Conservation (phyloP, 306 rosid genomes). For the Gillenia trifoliata region DNA sequence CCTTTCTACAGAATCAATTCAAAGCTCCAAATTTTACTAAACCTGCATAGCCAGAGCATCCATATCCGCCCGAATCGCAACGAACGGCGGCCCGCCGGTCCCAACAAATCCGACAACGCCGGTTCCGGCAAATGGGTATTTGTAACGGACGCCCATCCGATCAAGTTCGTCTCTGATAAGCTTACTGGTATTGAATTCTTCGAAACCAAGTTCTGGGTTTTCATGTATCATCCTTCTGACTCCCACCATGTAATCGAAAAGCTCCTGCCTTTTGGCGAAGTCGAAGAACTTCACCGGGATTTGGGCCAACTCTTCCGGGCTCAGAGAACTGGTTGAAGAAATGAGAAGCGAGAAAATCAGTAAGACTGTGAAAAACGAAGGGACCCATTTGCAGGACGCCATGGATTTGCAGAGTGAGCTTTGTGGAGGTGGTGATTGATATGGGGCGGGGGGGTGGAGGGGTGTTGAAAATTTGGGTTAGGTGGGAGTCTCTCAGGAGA, state of each 20-base stretch:
- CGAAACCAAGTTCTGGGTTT: conserved; percentile 71
- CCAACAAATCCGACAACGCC: conserved; percentile 78
- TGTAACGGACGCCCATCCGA: conserved; percentile 46
- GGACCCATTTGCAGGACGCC: conserved; percentile 13
- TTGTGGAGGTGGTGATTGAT: background rate
- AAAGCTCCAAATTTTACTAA: background rate
- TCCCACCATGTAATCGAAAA: conserved; percentile 61
- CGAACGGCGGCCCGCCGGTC: conserved; percentile 62
- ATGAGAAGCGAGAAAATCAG: conserved; percentile 10
- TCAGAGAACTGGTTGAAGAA: conserved; percentile 28
- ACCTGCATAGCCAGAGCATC: conserved; percentile 88
- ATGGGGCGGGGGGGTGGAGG: background rate
- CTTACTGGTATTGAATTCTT: conserved; percentile 80
- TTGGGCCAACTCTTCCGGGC: conserved; percentile 24
- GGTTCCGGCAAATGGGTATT: conserved; percentile 63
- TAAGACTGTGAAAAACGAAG: conserved; percentile 10
- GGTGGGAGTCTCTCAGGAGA: background rate
- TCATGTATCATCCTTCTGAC: conserved; percentile 75
- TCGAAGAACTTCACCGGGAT: conserved; percentile 40
- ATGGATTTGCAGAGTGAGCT: background rate
- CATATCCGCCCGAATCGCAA: conserved; percentile 90
- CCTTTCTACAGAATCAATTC: background rate
- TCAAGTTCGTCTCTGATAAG: conserved; percentile 64
- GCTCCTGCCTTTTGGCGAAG: conserved; percentile 35
- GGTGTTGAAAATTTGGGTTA: background rate